A percentile compares a stretch with the other conserved stretches of the same genome.
Conservation (phyloP, 2,329 filamentous ascomycete genomes). For the Aaosphaeria arxii region DNA sequence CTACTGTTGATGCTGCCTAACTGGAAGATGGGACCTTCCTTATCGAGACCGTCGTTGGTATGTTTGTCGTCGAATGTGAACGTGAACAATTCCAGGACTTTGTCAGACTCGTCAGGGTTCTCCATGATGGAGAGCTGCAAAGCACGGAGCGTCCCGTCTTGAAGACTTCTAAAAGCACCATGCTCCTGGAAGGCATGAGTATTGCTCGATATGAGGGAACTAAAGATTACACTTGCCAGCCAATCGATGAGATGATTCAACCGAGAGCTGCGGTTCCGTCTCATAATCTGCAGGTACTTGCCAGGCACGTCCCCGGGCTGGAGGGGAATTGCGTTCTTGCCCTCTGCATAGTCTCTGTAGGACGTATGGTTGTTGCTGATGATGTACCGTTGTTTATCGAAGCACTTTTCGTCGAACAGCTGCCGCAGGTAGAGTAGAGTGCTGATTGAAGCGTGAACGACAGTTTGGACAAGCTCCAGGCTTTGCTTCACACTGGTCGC, state of each 20-base stretch:
- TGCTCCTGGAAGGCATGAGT: conserved; percentile 39
- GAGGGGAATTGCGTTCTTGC: not conserved
- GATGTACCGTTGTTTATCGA: conserved; percentile 24
- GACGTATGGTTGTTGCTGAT: conserved; percentile 14
- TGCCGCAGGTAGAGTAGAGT: conserved; percentile 25
- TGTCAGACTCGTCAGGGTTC: conserved; percentile 30
- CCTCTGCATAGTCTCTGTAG: conserved; percentile 28
- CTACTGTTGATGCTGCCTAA: conserved; percentile 22
- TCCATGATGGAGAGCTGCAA: conserved; percentile 48
- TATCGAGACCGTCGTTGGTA: conserved; percentile 9
- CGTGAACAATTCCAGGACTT: conserved; percentile 50
- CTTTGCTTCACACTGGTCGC: conserved; percentile 42
- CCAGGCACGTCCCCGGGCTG: conserved; percentile 11
- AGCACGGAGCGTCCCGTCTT: conserved; percentile 40
- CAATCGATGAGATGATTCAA: conserved; percentile 47
- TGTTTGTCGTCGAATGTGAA: conserved; percentile 46
- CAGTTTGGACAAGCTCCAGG: conserved; percentile 46
- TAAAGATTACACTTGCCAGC: conserved; percentile 37
- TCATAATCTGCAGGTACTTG: conserved; percentile 39
- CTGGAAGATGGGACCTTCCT: conserved; percentile 13
- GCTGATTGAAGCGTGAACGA: conserved; percentile 45
- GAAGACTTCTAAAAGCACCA: conserved; percentile 47
- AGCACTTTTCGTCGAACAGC: conserved; percentile 31
- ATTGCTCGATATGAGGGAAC: not conserved
- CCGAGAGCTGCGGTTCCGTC: conserved; percentile 37